These are phyloP conservation scores for Bisporella sp. DNA, from an alignment of 2,329 filamentous ascomycete genomes.

Conservation along the genomic window DNA sequence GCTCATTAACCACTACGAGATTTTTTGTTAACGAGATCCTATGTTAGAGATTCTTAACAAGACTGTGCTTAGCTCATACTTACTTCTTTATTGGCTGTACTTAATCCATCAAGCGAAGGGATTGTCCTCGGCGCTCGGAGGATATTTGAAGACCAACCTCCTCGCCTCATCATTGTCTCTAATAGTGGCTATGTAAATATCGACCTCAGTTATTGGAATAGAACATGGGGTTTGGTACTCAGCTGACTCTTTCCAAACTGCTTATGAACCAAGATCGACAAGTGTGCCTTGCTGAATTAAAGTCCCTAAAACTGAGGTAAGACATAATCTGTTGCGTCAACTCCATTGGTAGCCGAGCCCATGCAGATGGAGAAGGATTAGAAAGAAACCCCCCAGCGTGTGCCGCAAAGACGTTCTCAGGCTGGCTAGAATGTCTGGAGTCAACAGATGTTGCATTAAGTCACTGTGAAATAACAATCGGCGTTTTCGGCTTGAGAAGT, in stretches of 20 bases:
- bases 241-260: constrained; percentile 38
- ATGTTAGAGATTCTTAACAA: too few species aligned
- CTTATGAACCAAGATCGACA: constrained; percentile 54
- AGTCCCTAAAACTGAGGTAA: constrained; percentile 33
- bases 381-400: too few species aligned
- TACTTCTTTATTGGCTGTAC: constrained; percentile 14
- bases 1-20: constrained; percentile 29
- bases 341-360: constrained; percentile 26
- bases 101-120: not conserved
- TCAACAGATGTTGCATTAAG: not conserved
- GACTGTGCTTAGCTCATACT: not conserved
- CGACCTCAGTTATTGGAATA: not conserved
- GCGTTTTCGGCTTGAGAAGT: too few species aligned
- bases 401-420: not conserved
- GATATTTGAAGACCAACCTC: constrained; percentile 44
- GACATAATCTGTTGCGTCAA: constrained; percentile 31
- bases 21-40: too few species aligned
- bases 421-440: not conserved
- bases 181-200: constrained; percentile 32
- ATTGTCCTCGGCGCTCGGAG: constrained; percentile 14
- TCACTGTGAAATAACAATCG: not conserved
- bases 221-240: not conserved
- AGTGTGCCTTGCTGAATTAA: constrained; percentile 52
- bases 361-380: not conserved
- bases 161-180: constrained; percentile 44